Percentiles rank a stretch among this genome's conserved stretches.
Evolutionary conservation across 2,329 filamentous ascomycete genomes (phyloP).

Genomic region (Fusarium graminum): DNA sequence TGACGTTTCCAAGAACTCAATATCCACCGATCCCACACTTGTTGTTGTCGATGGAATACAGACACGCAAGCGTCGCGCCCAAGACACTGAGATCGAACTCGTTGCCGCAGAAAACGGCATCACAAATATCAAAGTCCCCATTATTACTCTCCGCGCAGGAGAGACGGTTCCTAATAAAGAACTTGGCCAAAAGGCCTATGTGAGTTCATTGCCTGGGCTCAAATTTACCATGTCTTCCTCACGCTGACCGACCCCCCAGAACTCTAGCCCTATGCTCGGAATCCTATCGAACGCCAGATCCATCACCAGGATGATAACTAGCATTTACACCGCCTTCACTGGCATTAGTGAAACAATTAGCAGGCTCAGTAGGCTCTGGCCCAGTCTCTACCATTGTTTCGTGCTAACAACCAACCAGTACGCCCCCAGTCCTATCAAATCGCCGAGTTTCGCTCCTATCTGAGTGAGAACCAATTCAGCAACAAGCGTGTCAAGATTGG

Average conservation of each 20-base stretch:
- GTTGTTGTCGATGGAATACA: slow-evolving; percentile 48
- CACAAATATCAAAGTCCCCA: slow-evolving; percentile 19
- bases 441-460: slow-evolving; percentile 45
- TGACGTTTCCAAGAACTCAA: neutral
- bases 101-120: slow-evolving; percentile 45
- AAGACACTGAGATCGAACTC: slow-evolving; percentile 51
- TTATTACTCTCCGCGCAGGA: slow-evolving; percentile 41
- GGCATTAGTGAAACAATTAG: slow-evolving; percentile 47
- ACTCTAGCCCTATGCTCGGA: slow-evolving; percentile 44
- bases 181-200: slow-evolving; percentile 31
- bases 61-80: slow-evolving; percentile 50
- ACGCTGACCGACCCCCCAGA: slow-evolving; percentile 22
- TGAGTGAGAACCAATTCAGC: slow-evolving; percentile 39
- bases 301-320: slow-evolving; percentile 51
- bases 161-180: slow-evolving; percentile 21
- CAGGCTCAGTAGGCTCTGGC: slow-evolving; percentile 43
- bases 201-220: slow-evolving; percentile 8
- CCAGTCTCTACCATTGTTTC: neutral
- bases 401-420: slow-evolving; percentile 37
- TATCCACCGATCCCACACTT: slow-evolving; percentile 17
- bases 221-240: too few species aligned
- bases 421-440: slow-evolving; percentile 45
- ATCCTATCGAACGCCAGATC: slow-evolving; percentile 34
- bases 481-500: slow-evolving; percentile 50
- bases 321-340: slow-evolving; percentile 45